A percentile compares a stretch with the other conserved stretches of the same genome.
phyloP scores from a whole-genome alignment of 2,329 filamentous ascomycete genomes.

The Daldinia sp. region DNA sequence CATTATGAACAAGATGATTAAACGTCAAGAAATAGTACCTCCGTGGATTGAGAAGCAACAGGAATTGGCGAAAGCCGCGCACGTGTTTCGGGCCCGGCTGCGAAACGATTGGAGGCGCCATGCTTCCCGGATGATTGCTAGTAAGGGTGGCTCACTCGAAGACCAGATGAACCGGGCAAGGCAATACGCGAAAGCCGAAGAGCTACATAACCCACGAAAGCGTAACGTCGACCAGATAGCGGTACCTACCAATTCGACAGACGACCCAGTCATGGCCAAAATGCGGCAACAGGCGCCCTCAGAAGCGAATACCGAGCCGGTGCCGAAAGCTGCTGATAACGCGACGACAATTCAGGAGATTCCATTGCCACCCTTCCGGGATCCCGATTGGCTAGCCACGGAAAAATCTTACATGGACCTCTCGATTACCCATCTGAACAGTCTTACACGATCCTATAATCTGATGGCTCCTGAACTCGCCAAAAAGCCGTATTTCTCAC shows the following conservation, averaged over 20 bases:
- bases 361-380: conserved; percentile 73
- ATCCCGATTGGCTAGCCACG: conserved; percentile 75
- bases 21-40: conserved; percentile 92
- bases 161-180: conserved; percentile 76
- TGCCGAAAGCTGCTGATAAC: conserved; percentile 8
- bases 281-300: conserved; percentile 49
- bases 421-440: conserved; percentile 80
- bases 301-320: conserved; percentile 15
- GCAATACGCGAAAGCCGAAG: conserved; percentile 79
- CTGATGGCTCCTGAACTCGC: conserved; percentile 91
- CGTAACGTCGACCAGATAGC: conserved; percentile 56
- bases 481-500: conserved; percentile 88
- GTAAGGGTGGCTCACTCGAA: conserved; percentile 76
- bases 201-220: conserved; percentile 65
- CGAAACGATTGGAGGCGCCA: conserved; percentile 86
- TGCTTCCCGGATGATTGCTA: conserved; percentile 79
- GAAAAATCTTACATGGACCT: conserved; percentile 80
- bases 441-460: conserved; percentile 86
- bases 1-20: conserved; percentile 98
- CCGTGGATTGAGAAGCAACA: conserved; percentile 99
- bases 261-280: conserved; percentile 59
- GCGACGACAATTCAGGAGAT: conserved; percentile 31
- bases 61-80: conserved; percentile 75
- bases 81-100: conserved; percentile 76
- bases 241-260: conserved; percentile 56